Base-by-base conservation (phyloP, 2,329 filamentous ascomycete genomes). In the Xylariaceae sp. region DNA sequence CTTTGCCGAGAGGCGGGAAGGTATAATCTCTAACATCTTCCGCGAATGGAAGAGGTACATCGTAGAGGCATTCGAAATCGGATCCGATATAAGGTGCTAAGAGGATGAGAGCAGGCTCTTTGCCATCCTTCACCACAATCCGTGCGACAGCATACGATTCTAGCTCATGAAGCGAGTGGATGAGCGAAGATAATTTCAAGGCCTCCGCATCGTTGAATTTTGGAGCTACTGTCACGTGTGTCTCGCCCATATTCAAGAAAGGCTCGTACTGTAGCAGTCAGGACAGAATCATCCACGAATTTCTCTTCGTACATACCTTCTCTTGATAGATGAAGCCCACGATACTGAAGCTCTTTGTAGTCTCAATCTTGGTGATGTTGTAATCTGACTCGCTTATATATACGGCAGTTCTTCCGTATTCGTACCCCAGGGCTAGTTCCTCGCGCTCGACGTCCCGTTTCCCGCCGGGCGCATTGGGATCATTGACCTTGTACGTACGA, bases 11-110 rank as follows among this genome's bases (percentile, higher is more conserved):
- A 0, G 92, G 89, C 5, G 94, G 91, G 61, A 99, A 99, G 54
- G 85, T 87, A 69, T 96, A 97, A n/a, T 80, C 80, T 34, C 94
- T 83, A 45, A 96, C 78, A 66, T 99, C 94, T 74, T 99, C 94
- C 2, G 90, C 86, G 65, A 96, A 99, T 0, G 94, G 94, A 5
- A 97, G 76, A 34, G 94, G 90, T 1, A 95, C 80, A 66, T 99
- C 94, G 58, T 96, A 85, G 1, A 99, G 77, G 63, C 89, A 92
- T 68, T 96, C 92, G 60, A 89, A 83, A 22, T 89, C 85, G 2
- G 80, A 76, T 57, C 95, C 89, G 55, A 96, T 84, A 18, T 83
- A 80, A 2, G 94, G 94, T 5, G 88, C 86, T 41, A 99, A 78
- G 13, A 97, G 76, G 0, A 96, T 72, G 15, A 97, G 74, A 29